phyloP scores from a whole-genome alignment of 345 rosid species.

The Combretum micranthum region DNA sequence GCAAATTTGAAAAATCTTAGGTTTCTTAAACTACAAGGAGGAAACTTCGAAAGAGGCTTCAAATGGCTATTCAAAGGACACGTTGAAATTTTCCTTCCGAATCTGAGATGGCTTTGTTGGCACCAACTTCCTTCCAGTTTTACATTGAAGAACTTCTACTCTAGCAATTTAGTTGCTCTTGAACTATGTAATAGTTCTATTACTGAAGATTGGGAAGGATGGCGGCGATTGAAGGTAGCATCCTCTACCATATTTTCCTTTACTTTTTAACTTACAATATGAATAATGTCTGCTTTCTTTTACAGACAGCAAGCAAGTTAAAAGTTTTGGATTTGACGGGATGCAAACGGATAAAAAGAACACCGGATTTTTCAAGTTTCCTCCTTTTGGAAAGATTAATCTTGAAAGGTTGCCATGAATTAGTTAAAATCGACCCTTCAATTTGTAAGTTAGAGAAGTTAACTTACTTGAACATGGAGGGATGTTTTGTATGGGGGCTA shows the following conservation, averaged over 20 bases:
- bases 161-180: no score
- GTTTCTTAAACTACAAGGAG: no score
- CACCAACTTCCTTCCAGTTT: no score
- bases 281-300: not conserved
- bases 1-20: no score
- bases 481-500: conserved; percentile 1
- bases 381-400: conserved; percentile 2
- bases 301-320: conserved; percentile 4
- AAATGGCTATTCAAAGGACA: no score
- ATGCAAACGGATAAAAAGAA: conserved; percentile 3
- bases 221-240: no score
- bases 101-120: no score
- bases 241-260: not conserved
- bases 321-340: conserved; percentile 6
- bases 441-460: conserved; percentile 6
- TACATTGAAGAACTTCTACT: no score
- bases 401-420: conserved; percentile 3
- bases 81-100: no score
- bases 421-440: not conserved
- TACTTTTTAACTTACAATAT: not conserved
- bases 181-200: no score
- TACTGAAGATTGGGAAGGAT: no score
- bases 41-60: no score
- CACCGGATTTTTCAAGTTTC: not conserved
- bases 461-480: not conserved